Evolutionary conservation across 345 rosid species (phyloP).

Genomic region (Angophora floribunda): DNA sequence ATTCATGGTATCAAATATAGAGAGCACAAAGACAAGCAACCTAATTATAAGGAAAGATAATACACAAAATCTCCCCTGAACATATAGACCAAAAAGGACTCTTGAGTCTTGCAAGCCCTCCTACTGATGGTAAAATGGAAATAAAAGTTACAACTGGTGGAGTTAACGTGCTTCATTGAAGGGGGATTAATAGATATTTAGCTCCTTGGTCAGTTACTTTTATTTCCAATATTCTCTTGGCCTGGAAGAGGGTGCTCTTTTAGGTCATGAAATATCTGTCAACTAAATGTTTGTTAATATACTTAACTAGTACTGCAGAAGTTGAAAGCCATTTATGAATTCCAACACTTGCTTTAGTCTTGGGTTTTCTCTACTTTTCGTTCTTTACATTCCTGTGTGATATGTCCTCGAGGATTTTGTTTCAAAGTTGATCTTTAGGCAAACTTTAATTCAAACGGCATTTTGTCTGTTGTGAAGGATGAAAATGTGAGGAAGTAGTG

Average conservation of each 20-base stretch:
- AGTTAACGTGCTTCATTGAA: background rate
- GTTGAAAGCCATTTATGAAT: background rate
- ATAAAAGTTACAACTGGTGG: background rate
- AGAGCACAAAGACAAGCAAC: background rate
- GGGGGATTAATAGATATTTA: background rate
- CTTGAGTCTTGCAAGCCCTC: background rate
- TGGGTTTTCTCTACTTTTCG: background rate
- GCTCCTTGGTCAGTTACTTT: background rate
- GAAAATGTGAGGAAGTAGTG: background rate
- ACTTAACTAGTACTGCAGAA: background rate
- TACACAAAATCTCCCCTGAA: background rate
- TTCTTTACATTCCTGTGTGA: background rate
- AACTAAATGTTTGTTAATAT: background rate
- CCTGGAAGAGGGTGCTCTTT: background rate
- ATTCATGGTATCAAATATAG: background rate
- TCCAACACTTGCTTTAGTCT: background rate
- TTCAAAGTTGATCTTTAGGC: background rate
- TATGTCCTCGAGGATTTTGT: background rate
- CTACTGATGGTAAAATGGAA: background rate
- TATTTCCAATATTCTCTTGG: background rate
- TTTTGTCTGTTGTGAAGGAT: background rate
- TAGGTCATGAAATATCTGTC: background rate
- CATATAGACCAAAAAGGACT: background rate
- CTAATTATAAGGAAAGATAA: background rate
- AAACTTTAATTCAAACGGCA: background rate